Conservation (phyloP, 2,329 filamentous ascomycete genomes). For the Helminthosporium solani region DNA sequence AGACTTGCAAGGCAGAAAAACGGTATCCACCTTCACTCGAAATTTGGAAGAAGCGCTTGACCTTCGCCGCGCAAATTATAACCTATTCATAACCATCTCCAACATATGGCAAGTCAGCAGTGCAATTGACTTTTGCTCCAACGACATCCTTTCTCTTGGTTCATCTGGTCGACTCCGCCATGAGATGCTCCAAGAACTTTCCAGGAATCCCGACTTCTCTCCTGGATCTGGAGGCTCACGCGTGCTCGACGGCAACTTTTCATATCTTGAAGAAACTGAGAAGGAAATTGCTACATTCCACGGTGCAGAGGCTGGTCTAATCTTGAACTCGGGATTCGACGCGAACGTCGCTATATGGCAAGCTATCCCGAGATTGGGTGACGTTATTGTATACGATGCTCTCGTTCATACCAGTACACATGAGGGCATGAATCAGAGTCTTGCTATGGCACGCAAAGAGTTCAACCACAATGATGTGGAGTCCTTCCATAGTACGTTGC, state of each 20-base stretch:
- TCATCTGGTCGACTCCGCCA: constrained; percentile 36
- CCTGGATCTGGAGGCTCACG: constrained; percentile 59
- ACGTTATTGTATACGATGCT: constrained; percentile 71
- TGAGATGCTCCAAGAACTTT: constrained; percentile 50
- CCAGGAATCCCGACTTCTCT: constrained; percentile 8
- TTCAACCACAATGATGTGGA: constrained; percentile 60
- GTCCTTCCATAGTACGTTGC: constrained; percentile 45
- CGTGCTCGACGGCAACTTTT: constrained; percentile 61
- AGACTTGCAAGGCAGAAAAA: too few species aligned
- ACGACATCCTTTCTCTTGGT: background rate
- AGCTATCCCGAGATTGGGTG: constrained; percentile 51
- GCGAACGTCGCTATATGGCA: constrained; percentile 45
- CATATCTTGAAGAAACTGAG: constrained; percentile 58
- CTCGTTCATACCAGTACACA: constrained; percentile 75
- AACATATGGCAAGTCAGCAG: constrained; percentile 22
- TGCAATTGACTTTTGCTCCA: background rate
- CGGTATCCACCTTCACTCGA: constrained; percentile 13
- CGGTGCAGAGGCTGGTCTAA: constrained; percentile 52
- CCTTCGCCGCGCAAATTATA: constrained; percentile 19
- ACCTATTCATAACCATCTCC: constrained; percentile 9
- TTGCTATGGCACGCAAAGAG: constrained; percentile 48
- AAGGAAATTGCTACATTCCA: constrained; percentile 59
- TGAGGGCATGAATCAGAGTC: constrained; percentile 69
- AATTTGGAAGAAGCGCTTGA: constrained; percentile 21
- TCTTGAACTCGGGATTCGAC: constrained; percentile 55